phyloP scores from a whole-genome alignment of 176 grass and related monocot genomes.

The Zea luxurians region DNA sequence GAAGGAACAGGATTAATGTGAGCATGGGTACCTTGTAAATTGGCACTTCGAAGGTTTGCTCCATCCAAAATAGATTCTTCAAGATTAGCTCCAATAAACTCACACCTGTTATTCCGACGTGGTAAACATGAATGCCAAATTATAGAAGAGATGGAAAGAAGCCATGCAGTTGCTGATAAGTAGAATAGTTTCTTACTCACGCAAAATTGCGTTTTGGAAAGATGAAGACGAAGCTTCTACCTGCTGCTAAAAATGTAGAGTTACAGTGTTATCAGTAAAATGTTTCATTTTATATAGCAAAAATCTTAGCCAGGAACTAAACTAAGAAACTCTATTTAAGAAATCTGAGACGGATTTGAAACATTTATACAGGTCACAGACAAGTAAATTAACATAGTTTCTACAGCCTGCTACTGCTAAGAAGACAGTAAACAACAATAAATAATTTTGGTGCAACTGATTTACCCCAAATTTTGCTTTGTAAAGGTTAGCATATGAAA shows the following conservation, averaged over 20 bases:
- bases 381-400: conserved; percentile 22
- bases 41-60: conserved; percentile 93
- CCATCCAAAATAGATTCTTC: conserved; percentile 63
- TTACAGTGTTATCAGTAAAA: conserved; percentile 21
- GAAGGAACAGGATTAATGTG: neutral
- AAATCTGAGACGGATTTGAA: neutral
- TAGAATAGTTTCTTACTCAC: conserved; percentile 82
- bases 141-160: neutral
- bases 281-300: conserved; percentile 13
- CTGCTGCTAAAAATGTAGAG: conserved; percentile 47
- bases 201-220: conserved; percentile 71
- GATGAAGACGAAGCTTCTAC: conserved; percentile 63
- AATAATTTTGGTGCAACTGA: neutral
- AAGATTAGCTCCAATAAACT: conserved; percentile 84
- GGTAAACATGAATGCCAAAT: conserved; percentile 21
- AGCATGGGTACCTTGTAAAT: conserved; percentile 62
- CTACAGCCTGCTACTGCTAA: neutral
- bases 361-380: neutral
- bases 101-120: conserved; percentile 59
- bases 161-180: neutral
- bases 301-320: neutral
- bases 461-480: conserved; percentile 92
- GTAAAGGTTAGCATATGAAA: conserved; percentile 72
- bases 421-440: neutral
- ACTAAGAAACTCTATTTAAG: neutral